A percentile compares a stretch with the other conserved stretches of the same genome.
phyloP scores from a whole-genome alignment of 805 yeast species.

The Lachancea lanzarotensis region DNA sequence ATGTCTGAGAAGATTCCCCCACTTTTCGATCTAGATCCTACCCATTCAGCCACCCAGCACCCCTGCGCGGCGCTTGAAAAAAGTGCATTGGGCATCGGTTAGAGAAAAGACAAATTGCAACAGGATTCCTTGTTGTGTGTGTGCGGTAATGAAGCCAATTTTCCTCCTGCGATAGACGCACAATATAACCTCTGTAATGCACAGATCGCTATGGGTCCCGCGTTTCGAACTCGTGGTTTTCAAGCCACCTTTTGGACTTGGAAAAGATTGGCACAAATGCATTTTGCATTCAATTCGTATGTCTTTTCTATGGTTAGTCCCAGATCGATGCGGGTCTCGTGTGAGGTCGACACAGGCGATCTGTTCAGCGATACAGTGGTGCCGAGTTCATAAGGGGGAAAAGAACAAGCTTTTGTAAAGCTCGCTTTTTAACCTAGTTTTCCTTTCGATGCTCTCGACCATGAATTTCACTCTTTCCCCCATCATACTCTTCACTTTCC shows the following conservation, averaged over 20 bases:
- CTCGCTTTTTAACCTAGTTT: not conserved
- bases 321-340: not conserved
- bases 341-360: slow-evolving; percentile 3
- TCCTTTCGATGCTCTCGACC: slow-evolving; percentile 1
- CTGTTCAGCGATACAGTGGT: not conserved
- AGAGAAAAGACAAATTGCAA: too few species aligned
- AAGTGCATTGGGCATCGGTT: slow-evolving; percentile 3
- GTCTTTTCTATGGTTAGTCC: slow-evolving; percentile 6
- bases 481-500: not conserved
- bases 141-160: too few species aligned
- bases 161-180: not conserved
- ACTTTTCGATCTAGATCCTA: not conserved
- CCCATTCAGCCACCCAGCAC: slow-evolving; percentile 5
- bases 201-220: not conserved
- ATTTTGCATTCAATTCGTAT: not conserved
- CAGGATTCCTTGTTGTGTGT: too few species aligned
- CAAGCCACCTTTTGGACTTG: not conserved
- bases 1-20: too few species aligned
- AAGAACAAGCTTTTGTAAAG: not conserved
- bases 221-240: not conserved
- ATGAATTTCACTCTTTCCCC: too few species aligned
- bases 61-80: slow-evolving; percentile 4
- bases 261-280: slow-evolving; percentile 1
- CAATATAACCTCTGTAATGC: not conserved
- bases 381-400: not conserved